Base-by-base conservation (phyloP, 176 grass and related monocot genomes). In the Areca catechu region DNA sequence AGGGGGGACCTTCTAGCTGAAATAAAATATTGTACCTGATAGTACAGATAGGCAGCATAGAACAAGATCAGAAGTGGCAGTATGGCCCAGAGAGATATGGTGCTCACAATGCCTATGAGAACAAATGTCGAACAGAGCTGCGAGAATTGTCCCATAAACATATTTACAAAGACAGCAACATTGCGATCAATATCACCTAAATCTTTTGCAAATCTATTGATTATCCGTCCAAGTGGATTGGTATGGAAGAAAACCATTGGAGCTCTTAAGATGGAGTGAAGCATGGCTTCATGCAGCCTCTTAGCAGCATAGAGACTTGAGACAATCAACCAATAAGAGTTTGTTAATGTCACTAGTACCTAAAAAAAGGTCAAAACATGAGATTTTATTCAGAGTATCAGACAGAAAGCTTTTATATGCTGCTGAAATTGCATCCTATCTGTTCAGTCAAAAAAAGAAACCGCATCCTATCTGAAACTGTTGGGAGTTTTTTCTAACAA, bases 231-330 rank as follows among this genome's bases (percentile, higher is more conserved):
- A 69, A 98, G 87, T 71, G 93, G 93, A 68, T 98, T 98, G 53
- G 93, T 98, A 61, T 92, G 93, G 61, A 98, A 98, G 76, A 98
- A 98, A 70, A 89, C 69, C 93, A 98, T 98, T 48, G 93, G 93
- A 62, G 79, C 93, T 84, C 87, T 88, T 75, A 98, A 89, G 82
- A 92, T 98, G 55, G 93, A 92, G 60, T 71, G 76, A 53, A 98
- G 93, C 87, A 98, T 92, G 48, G 81, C 61, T 58, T 98, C 93
- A 70, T 98, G 93, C 56, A 98, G 76, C 52, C 78, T 85, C 70
- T 78, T 98, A 29, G 93, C 81, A 21, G 87, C 93, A 72, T 62
- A 62, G 30, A 98, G 78, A 83, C 81, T 98, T 83, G 93, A 82
- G 28, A 75, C 50, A 56, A 98, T 73, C 65, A 98, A 71, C 93